Evolutionary conservation across 2,329 filamentous ascomycete species (phyloP).

Genomic region (Trichophyton verrucosum): DNA sequence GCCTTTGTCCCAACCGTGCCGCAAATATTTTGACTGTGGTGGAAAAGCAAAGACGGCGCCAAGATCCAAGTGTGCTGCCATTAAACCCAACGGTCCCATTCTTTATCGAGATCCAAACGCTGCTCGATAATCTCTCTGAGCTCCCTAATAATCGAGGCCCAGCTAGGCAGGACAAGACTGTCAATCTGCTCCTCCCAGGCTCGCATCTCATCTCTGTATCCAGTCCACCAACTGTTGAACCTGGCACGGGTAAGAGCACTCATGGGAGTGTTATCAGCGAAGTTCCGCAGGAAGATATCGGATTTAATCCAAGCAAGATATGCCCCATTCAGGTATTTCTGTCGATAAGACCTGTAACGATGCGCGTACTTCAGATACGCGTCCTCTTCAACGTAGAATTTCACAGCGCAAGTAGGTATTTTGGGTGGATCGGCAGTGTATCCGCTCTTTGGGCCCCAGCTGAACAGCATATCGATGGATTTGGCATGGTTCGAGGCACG

Average conservation of each 20-base stretch:
- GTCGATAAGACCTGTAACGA: constrained; percentile 5
- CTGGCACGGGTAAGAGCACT: constrained; percentile 11
- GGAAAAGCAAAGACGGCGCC: too few species aligned
- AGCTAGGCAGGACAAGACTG: constrained; percentile 18
- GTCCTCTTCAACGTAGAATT: constrained; percentile 16
- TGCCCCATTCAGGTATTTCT: constrained; percentile 9
- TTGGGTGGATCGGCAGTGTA: constrained; percentile 13
- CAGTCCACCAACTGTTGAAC: constrained; percentile 19
- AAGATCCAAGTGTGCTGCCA: neutral
- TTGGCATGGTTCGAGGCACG: constrained; percentile 12
- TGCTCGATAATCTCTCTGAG: constrained; percentile 18
- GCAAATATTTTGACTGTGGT: neutral
- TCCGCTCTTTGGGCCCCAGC: constrained; percentile 14
- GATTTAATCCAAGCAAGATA: constrained; percentile 14
- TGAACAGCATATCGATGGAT: constrained; percentile 19
- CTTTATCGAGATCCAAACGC: constrained; percentile 18
- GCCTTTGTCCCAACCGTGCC: neutral
- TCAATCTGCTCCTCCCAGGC: constrained; percentile 19
- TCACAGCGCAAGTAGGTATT: constrained; percentile 17
- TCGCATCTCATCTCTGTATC: constrained; percentile 18
- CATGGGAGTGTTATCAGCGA: constrained; percentile 9
- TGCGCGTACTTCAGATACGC: constrained; percentile 15
- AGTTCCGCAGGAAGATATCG: constrained; percentile 10
- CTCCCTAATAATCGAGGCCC: constrained; percentile 19
- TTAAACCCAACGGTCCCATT: constrained; percentile 4